Evolutionary conservation across 257 asterid species (phyloP), one percentile per base, ranked within the genome.

Genomic region (Solanum commersonii): DNA sequence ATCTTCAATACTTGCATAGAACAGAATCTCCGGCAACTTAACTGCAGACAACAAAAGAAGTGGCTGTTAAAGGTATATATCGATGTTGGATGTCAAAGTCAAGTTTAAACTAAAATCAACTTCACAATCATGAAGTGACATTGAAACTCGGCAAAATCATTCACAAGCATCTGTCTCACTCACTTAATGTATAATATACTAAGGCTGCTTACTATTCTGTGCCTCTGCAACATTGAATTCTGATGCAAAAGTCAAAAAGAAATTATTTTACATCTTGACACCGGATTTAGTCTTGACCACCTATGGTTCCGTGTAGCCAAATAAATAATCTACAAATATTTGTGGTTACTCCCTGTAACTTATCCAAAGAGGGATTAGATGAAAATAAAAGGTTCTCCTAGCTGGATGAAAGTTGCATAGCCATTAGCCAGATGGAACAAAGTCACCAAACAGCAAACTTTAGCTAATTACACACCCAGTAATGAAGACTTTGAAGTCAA

Each of bases 11-110:
- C 81, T 89, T 67, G 92, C 88, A 29, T 73, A 46, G 35, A 91
- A 89, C 68, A 94, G 93, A 91, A 94, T 86, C 89, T 95, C 95
- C 0, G 98, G 98, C 89, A 94, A 89, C 91, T 95, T 95, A 85
- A 95, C 98, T 95, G 94, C 87, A 87, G 63, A 87, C 37, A 88
- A 84, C 88, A 85, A 87, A 84, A 89, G 74, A 86, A 72, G 11
- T 35, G n/a, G 60, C 29, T 87, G 25, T 40, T 12, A 70, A 52
- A 84, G 34, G 14, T 78, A 83, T 87, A 72, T 68, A 91, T 74
- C 25, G 34, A 27, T 49, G 71, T 42, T 38, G 20, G 84, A 68
- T 83, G 90, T 49, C 59, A 18, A 86, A 65, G 40, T 46, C 85
- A 73, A 35, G 23, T 16, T 78, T 15, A 78, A 85, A 46, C 68